These are phyloP conservation scores for Wickerhamomyces bovis DNA, from an alignment of 805 yeast species.

Conservation along the genomic window DNA sequence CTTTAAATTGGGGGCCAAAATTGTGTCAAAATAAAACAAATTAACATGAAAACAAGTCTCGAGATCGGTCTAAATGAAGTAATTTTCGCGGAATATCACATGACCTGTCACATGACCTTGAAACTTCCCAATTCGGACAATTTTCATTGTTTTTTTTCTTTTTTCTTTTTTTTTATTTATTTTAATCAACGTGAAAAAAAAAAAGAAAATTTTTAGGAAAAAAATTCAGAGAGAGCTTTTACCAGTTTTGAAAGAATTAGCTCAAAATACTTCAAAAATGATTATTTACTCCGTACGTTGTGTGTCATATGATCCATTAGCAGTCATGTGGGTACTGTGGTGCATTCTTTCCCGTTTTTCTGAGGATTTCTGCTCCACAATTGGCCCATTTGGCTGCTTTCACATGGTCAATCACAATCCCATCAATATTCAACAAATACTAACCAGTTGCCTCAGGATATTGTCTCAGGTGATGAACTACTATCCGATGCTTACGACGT, in stretches of 20 bases:
- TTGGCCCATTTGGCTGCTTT: background rate
- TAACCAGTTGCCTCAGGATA: slow-evolving; percentile 50
- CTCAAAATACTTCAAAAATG: slow-evolving; percentile 7
- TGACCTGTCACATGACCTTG: background rate
- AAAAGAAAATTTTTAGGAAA: slow-evolving; percentile 7
- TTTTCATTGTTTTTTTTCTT: slow-evolving; percentile 1
- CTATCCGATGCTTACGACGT: slow-evolving; percentile 96
- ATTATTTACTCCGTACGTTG: slow-evolving; percentile 15
- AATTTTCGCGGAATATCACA: background rate
- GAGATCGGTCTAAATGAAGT: background rate
- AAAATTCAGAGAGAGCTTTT: background rate
- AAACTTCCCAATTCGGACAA: no score
- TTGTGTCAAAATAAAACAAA: background rate
- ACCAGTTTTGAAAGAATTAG: background rate
- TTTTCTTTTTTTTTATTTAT: slow-evolving; percentile 4
- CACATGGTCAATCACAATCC: background rate
- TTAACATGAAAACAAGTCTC: background rate
- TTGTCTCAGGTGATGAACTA: slow-evolving; percentile 91
- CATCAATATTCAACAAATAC: background rate
- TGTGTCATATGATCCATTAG: background rate
- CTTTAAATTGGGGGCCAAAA: background rate
- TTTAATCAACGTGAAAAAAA: slow-evolving; percentile 1
- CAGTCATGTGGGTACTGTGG: background rate
- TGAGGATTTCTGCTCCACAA: background rate
- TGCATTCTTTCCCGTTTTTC: background rate